Conservation (phyloP, 257 asterid species). For the Solanum bulbocastanum region DNA sequence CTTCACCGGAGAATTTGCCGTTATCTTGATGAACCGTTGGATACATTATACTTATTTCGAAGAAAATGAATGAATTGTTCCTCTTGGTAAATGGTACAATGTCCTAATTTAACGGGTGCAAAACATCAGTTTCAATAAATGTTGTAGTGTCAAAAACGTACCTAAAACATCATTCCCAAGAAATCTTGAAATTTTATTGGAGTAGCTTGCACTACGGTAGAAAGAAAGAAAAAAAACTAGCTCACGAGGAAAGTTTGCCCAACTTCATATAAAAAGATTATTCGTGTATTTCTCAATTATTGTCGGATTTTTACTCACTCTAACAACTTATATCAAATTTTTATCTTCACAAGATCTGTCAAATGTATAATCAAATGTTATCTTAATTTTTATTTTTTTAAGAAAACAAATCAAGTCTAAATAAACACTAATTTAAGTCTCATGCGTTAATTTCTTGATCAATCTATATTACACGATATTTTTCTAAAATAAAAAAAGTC, state of each 20-base stretch:
- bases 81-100: not conserved
- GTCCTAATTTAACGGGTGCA: not conserved
- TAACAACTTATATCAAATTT: too few species aligned
- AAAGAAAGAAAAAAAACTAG: too few species aligned
- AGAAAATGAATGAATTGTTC: not conserved
- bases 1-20: not conserved
- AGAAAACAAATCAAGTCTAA: too few species aligned
- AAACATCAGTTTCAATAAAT: not conserved
- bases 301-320: too few species aligned
- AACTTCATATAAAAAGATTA: too few species aligned
- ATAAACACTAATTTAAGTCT: not conserved
- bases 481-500: not conserved
- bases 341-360: too few species aligned
- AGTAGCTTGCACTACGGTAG: not conserved
- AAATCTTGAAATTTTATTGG: not conserved
- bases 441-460: not conserved
- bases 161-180: not conserved
- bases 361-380: not conserved
- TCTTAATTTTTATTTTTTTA: too few species aligned
- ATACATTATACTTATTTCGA: not conserved
- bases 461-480: not conserved
- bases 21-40: not conserved
- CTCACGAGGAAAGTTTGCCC: fast-evolving
- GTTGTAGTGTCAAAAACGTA: not conserved
- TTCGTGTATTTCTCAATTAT: fast-evolving